phyloP scores from a whole-genome alignment of 106 monocot genomes.

The Xerophyta viscosa region DNA sequence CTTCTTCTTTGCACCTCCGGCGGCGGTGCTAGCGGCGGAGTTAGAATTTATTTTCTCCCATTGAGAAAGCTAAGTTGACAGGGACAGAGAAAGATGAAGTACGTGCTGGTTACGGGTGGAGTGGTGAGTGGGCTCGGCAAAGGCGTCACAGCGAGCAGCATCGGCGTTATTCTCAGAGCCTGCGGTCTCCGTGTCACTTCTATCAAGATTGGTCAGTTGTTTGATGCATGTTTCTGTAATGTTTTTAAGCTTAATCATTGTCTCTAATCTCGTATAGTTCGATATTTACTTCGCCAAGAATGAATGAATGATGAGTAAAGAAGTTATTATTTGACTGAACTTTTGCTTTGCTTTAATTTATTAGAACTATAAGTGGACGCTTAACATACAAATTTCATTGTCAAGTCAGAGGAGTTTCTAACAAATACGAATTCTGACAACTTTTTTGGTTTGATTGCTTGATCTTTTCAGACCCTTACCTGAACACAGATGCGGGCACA shows the following conservation, averaged over 20 bases:
- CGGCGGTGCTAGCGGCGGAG: too few species aligned
- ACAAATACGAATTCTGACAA: neutral
- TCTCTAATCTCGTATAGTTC: neutral
- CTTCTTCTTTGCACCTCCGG: too few species aligned
- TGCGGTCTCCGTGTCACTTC: slow-evolving; percentile 74
- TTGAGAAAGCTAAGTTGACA: too few species aligned
- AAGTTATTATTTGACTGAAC: too few species aligned
- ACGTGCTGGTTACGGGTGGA: slow-evolving; percentile 66
- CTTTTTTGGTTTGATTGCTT: neutral
- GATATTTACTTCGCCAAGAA: neutral
- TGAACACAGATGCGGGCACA: slow-evolving; percentile 70
- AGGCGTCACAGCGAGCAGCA: slow-evolving; percentile 78
- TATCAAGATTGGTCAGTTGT: slow-evolving; percentile 60
- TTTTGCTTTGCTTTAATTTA: too few species aligned
- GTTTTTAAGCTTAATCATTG: neutral
- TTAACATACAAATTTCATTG: too few species aligned
- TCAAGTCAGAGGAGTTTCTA: neutral
- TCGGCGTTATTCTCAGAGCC: slow-evolving; percentile 60
- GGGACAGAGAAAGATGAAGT: slow-evolving; percentile 48
- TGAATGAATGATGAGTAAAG: too few species aligned
- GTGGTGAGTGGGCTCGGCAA: slow-evolving; percentile 71
- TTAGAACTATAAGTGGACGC: too few species aligned
- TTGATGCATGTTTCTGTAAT: neutral
- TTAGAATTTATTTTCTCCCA: too few species aligned
- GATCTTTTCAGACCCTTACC: slow-evolving; percentile 46